phyloP scores from a whole-genome alignment of 768 basidiomycete genomes.

The Rhodotorula paludigena region DNA sequence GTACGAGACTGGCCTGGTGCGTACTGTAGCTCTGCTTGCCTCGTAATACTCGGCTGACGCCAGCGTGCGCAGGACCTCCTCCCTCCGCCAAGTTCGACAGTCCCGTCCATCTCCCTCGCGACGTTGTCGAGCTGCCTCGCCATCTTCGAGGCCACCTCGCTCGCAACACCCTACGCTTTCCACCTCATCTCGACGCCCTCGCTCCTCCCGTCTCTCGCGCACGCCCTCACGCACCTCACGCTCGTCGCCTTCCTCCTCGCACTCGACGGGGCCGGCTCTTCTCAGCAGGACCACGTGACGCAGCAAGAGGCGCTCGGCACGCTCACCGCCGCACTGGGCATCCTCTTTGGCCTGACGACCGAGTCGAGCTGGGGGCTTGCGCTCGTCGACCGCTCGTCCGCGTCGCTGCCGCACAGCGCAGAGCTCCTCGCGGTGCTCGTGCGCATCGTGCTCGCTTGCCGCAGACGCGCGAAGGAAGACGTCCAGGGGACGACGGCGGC shows the following conservation, averaged over 20 bases:
- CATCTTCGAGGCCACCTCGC: constrained; percentile 23
- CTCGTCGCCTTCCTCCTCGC: constrained; percentile 7
- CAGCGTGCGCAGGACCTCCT: constrained; percentile 13
- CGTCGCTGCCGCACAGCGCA: too few species aligned
- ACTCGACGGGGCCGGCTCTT: background rate
- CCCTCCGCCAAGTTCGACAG: background rate
- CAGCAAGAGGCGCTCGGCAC: background rate
- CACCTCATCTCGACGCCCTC: background rate
- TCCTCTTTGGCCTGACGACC: constrained; percentile 15
- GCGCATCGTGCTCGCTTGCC: background rate
- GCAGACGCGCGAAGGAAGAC: too few species aligned
- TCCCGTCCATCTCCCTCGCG: background rate
- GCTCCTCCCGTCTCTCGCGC: background rate
- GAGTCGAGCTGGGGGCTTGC: constrained; percentile 9
- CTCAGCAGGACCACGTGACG: too few species aligned
- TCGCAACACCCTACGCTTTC: constrained; percentile 6
- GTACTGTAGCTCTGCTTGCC: background rate
- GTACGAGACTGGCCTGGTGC: constrained; percentile 16
- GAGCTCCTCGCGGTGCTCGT: constrained; percentile 6
- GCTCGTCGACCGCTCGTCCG: background rate
- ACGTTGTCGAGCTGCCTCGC: constrained; percentile 2
- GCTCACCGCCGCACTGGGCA: constrained; percentile 10
- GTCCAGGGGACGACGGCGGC: too few species aligned
- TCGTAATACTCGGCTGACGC: too few species aligned
- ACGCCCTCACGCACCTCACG: constrained; percentile 9